Evolutionary conservation across 2,329 filamentous ascomycete species (phyloP).

Genomic region (Claviceps humidiphila): DNA sequence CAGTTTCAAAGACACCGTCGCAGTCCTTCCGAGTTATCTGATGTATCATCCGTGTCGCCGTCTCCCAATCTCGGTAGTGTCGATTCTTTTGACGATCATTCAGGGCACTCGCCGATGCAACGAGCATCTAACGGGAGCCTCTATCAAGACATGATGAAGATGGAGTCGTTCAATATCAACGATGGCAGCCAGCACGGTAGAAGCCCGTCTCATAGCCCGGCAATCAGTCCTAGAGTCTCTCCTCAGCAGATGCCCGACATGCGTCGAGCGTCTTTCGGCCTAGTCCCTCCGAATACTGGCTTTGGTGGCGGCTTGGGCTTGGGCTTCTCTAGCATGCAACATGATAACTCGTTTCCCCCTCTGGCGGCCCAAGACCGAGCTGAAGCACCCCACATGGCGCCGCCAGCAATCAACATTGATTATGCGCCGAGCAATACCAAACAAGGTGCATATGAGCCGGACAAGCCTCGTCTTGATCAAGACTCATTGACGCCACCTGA

Average conservation of each 20-base stretch:
- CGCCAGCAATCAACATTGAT: slow-evolving; percentile 91
- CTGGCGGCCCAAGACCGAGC: slow-evolving; percentile 32
- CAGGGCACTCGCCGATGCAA: slow-evolving; percentile 69
- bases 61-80: slow-evolving; percentile 70
- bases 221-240: slow-evolving; percentile 48
- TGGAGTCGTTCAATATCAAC: slow-evolving; percentile 69
- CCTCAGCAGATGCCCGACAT: slow-evolving; percentile 43
- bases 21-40: slow-evolving; percentile 81
- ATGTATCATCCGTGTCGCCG: slow-evolving; percentile 72
- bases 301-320: slow-evolving; percentile 17
- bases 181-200: slow-evolving; percentile 62
- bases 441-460: slow-evolving; percentile 26
- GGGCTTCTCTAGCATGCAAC: slow-evolving; percentile 24
- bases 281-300: slow-evolving; percentile 26
- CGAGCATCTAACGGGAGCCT: slow-evolving; percentile 57
- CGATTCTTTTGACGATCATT: slow-evolving; percentile 63
- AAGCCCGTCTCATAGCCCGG: slow-evolving; percentile 65
- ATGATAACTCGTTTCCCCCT: slow-evolving; percentile 38
- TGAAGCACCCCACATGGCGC: slow-evolving; percentile 68
- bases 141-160: slow-evolving; percentile 65
- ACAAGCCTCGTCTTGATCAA: slow-evolving; percentile 52
- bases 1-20: slow-evolving; percentile 74
- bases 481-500: slow-evolving; percentile 78
- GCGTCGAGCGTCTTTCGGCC: slow-evolving; percentile 31
- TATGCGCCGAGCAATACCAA: slow-evolving; percentile 62